Conservation (phyloP, 306 rosid species). For the Vigna unguiculata region DNA sequence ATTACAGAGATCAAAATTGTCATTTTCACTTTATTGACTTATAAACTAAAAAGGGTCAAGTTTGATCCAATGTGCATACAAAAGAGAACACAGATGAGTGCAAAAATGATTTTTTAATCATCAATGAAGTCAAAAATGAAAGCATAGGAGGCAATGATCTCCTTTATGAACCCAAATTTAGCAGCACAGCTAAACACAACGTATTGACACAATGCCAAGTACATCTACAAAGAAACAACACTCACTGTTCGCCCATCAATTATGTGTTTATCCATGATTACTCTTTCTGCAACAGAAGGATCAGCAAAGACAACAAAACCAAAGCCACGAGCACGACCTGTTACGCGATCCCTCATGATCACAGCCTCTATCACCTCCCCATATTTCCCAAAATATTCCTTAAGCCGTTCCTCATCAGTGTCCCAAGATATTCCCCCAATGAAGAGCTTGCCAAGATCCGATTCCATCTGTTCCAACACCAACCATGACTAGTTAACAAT, state of each 20-base stretch:
- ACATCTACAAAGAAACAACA: constrained; percentile 53
- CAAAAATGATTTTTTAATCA: constrained; percentile 7
- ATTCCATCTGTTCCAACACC: constrained; percentile 78
- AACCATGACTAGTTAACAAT: constrained; percentile 49
- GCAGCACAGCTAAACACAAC: constrained; percentile 24
- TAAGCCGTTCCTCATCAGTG: constrained; percentile 95
- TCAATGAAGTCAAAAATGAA: constrained; percentile 12
- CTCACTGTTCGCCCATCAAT: constrained; percentile 97
- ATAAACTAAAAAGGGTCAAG: constrained; percentile 24
- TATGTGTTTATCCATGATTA: constrained; percentile 91
- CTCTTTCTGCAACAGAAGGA: constrained; percentile 94
- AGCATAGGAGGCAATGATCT: constrained; percentile 25
- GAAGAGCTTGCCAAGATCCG: constrained; percentile 99
- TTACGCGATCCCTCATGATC: constrained; percentile 98
- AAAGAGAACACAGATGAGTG: constrained; percentile 7
- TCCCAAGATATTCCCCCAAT: constrained; percentile 99
- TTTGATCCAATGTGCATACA: constrained; percentile 52
- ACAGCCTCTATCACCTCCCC: constrained; percentile 98
- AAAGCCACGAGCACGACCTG: constrained; percentile 99
- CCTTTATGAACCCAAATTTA: not conserved
- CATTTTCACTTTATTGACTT: constrained; percentile 35
- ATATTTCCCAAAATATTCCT: constrained; percentile 86
- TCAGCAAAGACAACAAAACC: constrained; percentile 94
- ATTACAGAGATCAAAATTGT: constrained; percentile 47
- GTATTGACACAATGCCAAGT: constrained; percentile 44